Base-by-base conservation (phyloP, 2,329 filamentous ascomycete species). In the Xylariaceae sp. region DNA sequence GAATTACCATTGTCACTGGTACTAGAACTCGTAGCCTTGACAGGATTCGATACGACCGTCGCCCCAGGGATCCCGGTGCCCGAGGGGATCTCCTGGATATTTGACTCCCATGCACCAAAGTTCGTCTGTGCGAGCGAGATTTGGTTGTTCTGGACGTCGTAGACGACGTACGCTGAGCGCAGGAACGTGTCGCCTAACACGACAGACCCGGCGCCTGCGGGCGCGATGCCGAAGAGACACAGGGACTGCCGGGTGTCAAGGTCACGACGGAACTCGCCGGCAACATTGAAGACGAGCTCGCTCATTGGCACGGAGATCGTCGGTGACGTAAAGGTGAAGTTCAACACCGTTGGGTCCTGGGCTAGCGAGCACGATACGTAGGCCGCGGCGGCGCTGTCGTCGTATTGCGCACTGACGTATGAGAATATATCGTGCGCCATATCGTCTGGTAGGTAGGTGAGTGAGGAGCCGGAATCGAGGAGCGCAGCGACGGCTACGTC, bases 171-270 rank as follows among this genome's bases (percentile, higher is more conserved):
- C 0, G 88, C 88, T 42, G 85, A 88, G 52, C 88, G 80, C 57
- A 92, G 76, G 71, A 92, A 92, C 0, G 88, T 89, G 69, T 91
- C 88, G 13, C 88, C 88, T 34, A 92, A 75, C 1, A 90, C 82
- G 49, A 81, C 79, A n/a, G 81, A 80, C 35, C 79, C 77, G 1
- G 72, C 64, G 2, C 78, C 79, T 1, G 85, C 79, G 1, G 86
- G 84, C 2, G 82, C 78, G 62, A 91, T 81, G 58, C 87, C 88
- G 67, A 90, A 89, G 42, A 87, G 76, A 64, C 88, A 91, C 5
- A 5, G 23, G 7, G 84, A 82, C 0, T 75, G 66, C 8, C 74
- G 74, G 58, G 82, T 83, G 65, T 86, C 72, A 3, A 83, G 69
- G 64, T 81, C 23, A 30, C 76, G 30, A 88, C 75, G 3, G 37